Conservation (phyloP, 495 filamentous ascomycete genomes). For the Podospora bellae-mahoneyi region DNA sequence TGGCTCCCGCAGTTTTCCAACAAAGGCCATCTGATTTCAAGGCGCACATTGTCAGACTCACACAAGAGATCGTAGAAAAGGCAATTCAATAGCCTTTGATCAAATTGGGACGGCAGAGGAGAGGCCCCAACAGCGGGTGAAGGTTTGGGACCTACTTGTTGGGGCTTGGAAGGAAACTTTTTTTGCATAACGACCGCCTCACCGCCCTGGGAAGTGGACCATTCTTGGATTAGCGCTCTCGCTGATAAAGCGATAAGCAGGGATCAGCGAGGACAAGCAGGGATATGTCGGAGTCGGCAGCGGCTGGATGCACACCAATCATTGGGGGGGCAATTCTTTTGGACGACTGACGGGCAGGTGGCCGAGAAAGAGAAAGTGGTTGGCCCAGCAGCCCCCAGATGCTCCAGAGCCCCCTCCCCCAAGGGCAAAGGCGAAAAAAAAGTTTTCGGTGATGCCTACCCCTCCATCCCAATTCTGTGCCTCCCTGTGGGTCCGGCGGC, state of each 20-base stretch:
- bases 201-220: conserved; percentile 27
- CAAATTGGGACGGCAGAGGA: not conserved
- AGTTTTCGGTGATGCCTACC: conserved; percentile 29
- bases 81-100: not conserved
- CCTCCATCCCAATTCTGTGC: conserved; percentile 22
- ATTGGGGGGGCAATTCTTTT: conserved; percentile 23
- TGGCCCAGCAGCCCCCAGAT: not conserved
- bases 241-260: conserved; percentile 33
- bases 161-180: conserved; percentile 11
- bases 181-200: conserved; percentile 24
- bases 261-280: conserved; percentile 28
- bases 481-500: conserved; percentile 17
- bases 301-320: conserved; percentile 23
- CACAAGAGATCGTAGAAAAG: not conserved
- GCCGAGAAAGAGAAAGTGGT: not conserved
- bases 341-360: not conserved
- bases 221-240: conserved; percentile 18
- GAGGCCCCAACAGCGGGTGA: not conserved
- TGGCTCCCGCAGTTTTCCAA: not conserved
- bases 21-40: not conserved
- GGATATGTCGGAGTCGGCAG: conserved; percentile 21
- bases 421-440: conserved; percentile 24
- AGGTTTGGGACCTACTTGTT: not conserved
- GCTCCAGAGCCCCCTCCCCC: not conserved
- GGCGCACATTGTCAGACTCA: not conserved